A percentile compares a stretch with the other conserved stretches of the same genome.
phyloP scores from a whole-genome alignment of 1,284 basidiomycete genomes.

The Austroboletus niveus region DNA sequence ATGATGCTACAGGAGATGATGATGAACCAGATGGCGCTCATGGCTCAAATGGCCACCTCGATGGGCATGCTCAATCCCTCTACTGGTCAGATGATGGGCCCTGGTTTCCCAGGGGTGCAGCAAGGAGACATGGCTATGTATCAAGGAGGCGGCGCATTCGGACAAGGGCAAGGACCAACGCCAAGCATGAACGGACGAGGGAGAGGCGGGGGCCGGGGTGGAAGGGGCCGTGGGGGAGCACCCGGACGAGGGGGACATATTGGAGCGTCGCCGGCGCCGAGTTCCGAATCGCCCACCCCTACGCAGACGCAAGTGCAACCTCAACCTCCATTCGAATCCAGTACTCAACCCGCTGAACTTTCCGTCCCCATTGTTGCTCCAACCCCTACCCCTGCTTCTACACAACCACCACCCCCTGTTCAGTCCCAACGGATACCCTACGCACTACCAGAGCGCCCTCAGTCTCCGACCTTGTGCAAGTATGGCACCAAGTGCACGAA shows the following conservation, averaged over 20 bases:
- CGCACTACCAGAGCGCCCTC: slow-evolving; percentile 69
- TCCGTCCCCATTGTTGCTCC: slow-evolving; percentile 36
- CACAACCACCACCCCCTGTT: slow-evolving; percentile 29
- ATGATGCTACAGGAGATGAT: slow-evolving; percentile 79
- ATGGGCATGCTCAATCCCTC: slow-evolving; percentile 68
- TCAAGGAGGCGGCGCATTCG: slow-evolving; percentile 36
- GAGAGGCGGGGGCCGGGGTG: slow-evolving; percentile 40
- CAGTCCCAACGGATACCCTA: slow-evolving; percentile 44
- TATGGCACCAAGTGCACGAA: slow-evolving; percentile 88
- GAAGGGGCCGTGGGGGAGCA: slow-evolving; percentile 34
- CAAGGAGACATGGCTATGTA: slow-evolving; percentile 56
- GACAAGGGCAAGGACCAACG: slow-evolving; percentile 34
- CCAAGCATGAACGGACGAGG: slow-evolving; percentile 33
- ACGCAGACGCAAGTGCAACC: slow-evolving; percentile 18
- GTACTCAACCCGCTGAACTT: slow-evolving; percentile 22
- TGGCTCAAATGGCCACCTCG: slow-evolving; percentile 76
- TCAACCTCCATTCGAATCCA: slow-evolving; percentile 33
- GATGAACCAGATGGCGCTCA: slow-evolving; percentile 83
- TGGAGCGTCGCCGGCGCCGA: slow-evolving; percentile 23
- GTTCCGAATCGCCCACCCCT: slow-evolving; percentile 25
- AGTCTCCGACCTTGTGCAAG: slow-evolving; percentile 87
- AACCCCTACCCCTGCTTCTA: slow-evolving; percentile 31
- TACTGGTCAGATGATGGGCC: slow-evolving; percentile 50
- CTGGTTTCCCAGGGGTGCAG: slow-evolving; percentile 53
- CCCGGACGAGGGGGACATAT: slow-evolving; percentile 28